Evolutionary conservation across 768 basidiomycete genomes (phyloP).

Genomic region (Tricholoma flavovirens): DNA sequence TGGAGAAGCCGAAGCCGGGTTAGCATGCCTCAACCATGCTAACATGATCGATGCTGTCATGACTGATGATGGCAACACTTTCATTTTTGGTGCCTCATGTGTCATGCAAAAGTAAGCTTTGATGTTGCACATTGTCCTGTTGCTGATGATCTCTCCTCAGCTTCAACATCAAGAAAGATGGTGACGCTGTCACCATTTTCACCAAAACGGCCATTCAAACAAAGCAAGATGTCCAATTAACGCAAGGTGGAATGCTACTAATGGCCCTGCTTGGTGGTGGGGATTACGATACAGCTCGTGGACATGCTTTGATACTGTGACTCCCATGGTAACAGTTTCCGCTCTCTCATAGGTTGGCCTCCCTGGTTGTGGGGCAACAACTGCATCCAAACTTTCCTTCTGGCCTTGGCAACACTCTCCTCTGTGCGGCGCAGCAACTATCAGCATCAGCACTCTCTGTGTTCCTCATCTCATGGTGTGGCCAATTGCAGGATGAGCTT

Average conservation of each 20-base stretch:
- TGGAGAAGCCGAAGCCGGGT: too few species aligned
- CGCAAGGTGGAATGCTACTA: constrained; percentile 44
- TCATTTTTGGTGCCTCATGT: constrained; percentile 40
- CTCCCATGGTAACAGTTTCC: background rate
- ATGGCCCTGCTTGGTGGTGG: constrained; percentile 60
- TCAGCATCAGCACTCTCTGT: background rate
- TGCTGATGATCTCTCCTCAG: constrained; percentile 10
- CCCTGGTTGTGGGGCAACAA: constrained; percentile 43
- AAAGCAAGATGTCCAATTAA: background rate
- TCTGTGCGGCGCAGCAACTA: constrained; percentile 3
- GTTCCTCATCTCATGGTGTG: constrained; percentile 7
- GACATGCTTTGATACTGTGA: constrained; percentile 15
- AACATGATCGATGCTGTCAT: constrained; percentile 40
- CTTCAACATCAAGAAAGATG: too few species aligned
- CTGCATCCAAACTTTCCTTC: constrained; percentile 51
- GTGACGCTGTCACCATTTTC: too few species aligned
- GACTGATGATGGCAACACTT: constrained; percentile 43
- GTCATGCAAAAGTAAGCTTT: constrained; percentile 18
- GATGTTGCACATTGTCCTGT: constrained; percentile 22
- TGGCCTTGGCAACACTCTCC: constrained; percentile 51
- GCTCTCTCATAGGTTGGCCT: constrained; percentile 20
- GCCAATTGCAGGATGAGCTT: constrained; percentile 6
- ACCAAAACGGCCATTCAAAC: constrained; percentile 1
- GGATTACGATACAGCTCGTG: constrained; percentile 54
- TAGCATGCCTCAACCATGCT: constrained; percentile 33